Conservation (phyloP, 345 rosid genomes). For the Microthlaspi erraticum region DNA sequence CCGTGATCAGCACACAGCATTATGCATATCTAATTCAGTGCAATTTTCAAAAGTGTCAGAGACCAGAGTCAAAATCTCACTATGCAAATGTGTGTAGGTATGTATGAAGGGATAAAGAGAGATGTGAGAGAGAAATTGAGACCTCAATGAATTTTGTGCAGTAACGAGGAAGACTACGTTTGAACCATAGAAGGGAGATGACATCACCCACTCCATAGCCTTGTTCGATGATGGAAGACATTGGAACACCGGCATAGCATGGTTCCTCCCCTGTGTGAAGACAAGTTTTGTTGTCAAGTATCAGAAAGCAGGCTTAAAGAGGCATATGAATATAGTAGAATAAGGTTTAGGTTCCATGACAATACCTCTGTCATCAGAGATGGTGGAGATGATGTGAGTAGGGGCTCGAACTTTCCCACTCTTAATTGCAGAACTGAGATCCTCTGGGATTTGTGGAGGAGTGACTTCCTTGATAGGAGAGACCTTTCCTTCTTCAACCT, state of each 20-base stretch:
- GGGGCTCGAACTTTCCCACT: constrained; percentile 99
- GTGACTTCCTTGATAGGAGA: constrained; percentile 73
- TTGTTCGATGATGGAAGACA: constrained; percentile 93
- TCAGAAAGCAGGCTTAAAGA: constrained; percentile 12
- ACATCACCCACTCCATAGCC: constrained; percentile 97
- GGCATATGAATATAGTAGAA: not conserved
- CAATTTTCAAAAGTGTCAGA: constrained; percentile 19
- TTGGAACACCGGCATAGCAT: constrained; percentile 96
- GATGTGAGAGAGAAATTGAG: constrained; percentile 22
- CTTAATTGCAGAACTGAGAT: constrained; percentile 89
- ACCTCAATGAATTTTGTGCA: constrained; percentile 96
- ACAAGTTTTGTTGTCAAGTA: not conserved
- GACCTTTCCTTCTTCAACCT: constrained; percentile 86
- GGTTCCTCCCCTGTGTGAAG: constrained; percentile 84
- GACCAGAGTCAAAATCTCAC: constrained; percentile 28
- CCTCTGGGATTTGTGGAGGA: constrained; percentile 98
- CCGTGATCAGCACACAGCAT: constrained; percentile 99
- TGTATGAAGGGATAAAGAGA: not conserved
- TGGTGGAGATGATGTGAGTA: constrained; percentile 94
- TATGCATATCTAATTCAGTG: constrained; percentile 77
- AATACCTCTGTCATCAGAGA: constrained; percentile 95
- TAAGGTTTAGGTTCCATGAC: not conserved
- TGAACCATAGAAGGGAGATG: constrained; percentile 94
- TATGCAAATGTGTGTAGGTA: not conserved
- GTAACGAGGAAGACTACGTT: constrained; percentile 97